Conservation (phyloP, 805 yeast species). For the Metschnikowia sp. region DNA sequence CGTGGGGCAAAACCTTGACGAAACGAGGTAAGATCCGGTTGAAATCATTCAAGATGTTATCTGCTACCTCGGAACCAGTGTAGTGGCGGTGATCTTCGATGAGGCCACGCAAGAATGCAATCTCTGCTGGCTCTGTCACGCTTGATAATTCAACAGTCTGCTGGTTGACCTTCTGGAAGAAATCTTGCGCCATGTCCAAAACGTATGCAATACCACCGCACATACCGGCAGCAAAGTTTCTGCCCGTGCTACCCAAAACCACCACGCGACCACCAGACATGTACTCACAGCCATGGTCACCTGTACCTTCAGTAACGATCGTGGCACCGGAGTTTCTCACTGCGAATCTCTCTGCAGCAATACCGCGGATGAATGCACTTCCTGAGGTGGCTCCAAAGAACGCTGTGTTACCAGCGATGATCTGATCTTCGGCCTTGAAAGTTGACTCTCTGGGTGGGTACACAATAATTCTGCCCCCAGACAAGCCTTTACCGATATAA, state of each 20-base stretch:
- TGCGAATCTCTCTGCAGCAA: conserved; percentile 97
- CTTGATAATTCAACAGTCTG: conserved; percentile 78
- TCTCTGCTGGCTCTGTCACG: conserved; percentile 83
- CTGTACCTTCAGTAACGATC: conserved; percentile 94
- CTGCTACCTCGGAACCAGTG: conserved; percentile 90
- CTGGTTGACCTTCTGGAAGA: conserved; percentile 69
- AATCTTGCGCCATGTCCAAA: conserved; percentile 91
- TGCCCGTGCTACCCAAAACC: conserved; percentile 85
- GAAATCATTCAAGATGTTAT: conserved; percentile 76
- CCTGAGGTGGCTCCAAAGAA: conserved; percentile 98
- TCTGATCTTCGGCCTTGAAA: conserved; percentile 94
- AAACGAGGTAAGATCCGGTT: conserved; percentile 84
- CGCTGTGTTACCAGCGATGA: conserved; percentile 95
- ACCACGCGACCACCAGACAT: conserved; percentile 99
- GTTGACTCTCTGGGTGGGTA: conserved; percentile 83
- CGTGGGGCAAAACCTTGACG: conserved; percentile 89
- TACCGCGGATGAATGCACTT: conserved; percentile 88
- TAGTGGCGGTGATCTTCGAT: conserved; percentile 94
- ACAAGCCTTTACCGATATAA: conserved; percentile 94
- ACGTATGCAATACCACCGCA: conserved; percentile 99
- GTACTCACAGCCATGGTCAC: conserved; percentile 98
- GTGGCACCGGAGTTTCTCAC: conserved; percentile 98
- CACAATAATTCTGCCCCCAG: conserved; percentile 91
- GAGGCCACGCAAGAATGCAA: conserved; percentile 88
- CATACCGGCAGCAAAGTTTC: conserved; percentile 97